phyloP scores from a whole-genome alignment of 768 basidiomycete genomes.

The Kwoniella europaea region DNA sequence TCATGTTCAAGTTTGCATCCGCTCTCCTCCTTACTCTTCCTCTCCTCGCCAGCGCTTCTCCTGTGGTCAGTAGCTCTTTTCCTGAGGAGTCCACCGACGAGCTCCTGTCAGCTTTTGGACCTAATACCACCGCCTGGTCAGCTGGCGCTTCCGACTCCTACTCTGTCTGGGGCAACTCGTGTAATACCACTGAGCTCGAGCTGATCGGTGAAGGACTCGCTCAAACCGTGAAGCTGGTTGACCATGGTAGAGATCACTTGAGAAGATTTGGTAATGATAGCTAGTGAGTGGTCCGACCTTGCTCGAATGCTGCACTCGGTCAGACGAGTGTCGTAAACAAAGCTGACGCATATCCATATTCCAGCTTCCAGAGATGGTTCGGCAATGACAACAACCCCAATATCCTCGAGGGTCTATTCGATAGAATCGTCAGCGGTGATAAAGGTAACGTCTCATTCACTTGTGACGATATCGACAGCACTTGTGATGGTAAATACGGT shows the following conservation, averaged over 20 bases:
- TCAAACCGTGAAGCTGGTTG: conserved; percentile 22
- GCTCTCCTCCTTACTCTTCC: not conserved
- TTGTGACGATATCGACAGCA: conserved; percentile 26
- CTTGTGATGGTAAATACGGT: conserved; percentile 32
- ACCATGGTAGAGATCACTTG: conserved; percentile 29
- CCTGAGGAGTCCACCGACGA: conserved; percentile 5
- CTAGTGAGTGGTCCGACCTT: conserved; percentile 10
- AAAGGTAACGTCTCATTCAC: conserved; percentile 30
- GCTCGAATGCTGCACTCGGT: too few species aligned
- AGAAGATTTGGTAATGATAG: conserved; percentile 32
- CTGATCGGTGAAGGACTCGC: conserved; percentile 31
- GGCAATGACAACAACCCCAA: conserved; percentile 25
- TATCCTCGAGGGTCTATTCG: conserved; percentile 29
- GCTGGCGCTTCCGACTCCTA: conserved; percentile 7
- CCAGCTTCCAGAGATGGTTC: conserved; percentile 34
- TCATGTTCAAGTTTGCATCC: conserved; percentile 6
- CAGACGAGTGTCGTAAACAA: too few species aligned
- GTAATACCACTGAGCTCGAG: conserved; percentile 26
- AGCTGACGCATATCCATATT: not conserved
- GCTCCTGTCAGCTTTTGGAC: not conserved
- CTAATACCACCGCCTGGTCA: conserved; percentile 13
- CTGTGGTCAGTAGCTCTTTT: not conserved
- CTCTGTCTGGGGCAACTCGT: conserved; percentile 19
- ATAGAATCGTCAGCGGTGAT: conserved; percentile 34
- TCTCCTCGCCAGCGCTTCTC: conserved; percentile 3